Conservation (phyloP, 1,284 basidiomycete species). For the Cystobasidium slooffiae region DNA sequence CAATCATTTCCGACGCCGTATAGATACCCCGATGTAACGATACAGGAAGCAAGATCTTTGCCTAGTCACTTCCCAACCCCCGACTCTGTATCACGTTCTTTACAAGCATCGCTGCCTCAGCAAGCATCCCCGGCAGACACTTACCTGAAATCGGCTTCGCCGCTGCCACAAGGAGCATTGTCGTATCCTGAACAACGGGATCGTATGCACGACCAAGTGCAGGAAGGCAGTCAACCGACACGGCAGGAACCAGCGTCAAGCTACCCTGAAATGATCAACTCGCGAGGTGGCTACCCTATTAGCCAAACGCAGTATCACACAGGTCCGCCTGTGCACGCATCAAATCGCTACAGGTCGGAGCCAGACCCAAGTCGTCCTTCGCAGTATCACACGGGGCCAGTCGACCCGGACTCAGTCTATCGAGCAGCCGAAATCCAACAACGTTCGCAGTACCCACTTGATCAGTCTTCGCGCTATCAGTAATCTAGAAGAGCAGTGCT, state of each 20-base stretch:
- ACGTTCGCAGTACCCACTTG: background rate
- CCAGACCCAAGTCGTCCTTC: constrained; percentile 5
- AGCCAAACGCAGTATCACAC: constrained; percentile 14
- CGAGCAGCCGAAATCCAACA: background rate
- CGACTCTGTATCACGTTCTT: too few relatives aligned
- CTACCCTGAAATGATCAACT: constrained; percentile 15
- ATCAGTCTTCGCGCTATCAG: too few relatives aligned
- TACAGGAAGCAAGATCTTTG: too few relatives aligned
- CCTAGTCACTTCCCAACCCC: too few relatives aligned
- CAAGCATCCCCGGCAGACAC: too few relatives aligned
- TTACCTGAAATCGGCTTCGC: too few relatives aligned
- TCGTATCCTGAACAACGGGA: too few relatives aligned
- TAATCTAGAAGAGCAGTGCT: too few relatives aligned
- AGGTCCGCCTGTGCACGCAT: background rate
- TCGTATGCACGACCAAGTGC: background rate
- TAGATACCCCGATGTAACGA: too few relatives aligned
- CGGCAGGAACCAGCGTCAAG: background rate
- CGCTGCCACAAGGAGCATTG: too few relatives aligned
- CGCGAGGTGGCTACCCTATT: background rate
- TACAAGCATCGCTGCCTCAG: too few relatives aligned
- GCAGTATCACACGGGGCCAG: constrained; percentile 14
- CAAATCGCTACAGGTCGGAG: background rate
- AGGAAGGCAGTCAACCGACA: background rate
- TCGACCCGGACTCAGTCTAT: constrained; percentile 3
- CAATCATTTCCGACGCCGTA: too few relatives aligned